These are phyloP conservation scores for Hemileccinum rubropunctum DNA, from an alignment of 768 basidiomycete genomes.

Conservation along the genomic window DNA sequence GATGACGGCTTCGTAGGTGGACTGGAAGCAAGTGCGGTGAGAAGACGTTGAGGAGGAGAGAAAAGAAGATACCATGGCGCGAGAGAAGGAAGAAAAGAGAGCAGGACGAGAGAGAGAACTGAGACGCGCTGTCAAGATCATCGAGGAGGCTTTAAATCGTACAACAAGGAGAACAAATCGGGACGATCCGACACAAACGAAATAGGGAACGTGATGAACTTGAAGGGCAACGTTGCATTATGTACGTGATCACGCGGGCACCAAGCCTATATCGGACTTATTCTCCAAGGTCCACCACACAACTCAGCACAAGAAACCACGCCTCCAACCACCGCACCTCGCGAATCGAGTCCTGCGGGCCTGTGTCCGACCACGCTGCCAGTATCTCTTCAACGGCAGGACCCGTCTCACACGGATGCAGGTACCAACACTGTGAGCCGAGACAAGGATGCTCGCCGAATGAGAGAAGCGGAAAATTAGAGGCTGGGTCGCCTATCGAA, in stretches of 20 bases:
- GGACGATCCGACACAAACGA: slow-evolving; percentile 18
- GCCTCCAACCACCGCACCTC: slow-evolving; percentile 52
- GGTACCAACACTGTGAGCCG: slow-evolving; percentile 74
- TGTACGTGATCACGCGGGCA: not conserved
- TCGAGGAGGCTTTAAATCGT: slow-evolving; percentile 25
- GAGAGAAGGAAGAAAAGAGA: slow-evolving; percentile 33
- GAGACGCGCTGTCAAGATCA: slow-evolving; percentile 45
- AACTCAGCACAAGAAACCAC: slow-evolving; percentile 78
- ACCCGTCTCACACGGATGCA: slow-evolving; percentile 84
- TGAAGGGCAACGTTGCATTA: slow-evolving; percentile 3
- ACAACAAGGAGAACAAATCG: slow-evolving; percentile 8
- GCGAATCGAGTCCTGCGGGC: slow-evolving; percentile 14
- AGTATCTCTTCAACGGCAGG: slow-evolving; percentile 68
- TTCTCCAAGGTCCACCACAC: slow-evolving; percentile 53
- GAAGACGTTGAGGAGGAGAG: slow-evolving; percentile 8
- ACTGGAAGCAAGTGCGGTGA: slow-evolving; percentile 16
- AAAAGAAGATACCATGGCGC: slow-evolving; percentile 47
- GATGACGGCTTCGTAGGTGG: slow-evolving; percentile 83
- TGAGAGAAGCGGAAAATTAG: slow-evolving; percentile 73
- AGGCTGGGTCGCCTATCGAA: slow-evolving; percentile 48
- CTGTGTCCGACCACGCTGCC: slow-evolving; percentile 34
- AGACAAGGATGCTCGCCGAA: slow-evolving; percentile 85
- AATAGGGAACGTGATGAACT: too few species aligned
- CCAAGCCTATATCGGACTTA: not conserved
- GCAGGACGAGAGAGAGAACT: slow-evolving; percentile 38